phyloP scores from a whole-genome alignment of 768 basidiomycete species.

The Lenzites betulinus region DNA sequence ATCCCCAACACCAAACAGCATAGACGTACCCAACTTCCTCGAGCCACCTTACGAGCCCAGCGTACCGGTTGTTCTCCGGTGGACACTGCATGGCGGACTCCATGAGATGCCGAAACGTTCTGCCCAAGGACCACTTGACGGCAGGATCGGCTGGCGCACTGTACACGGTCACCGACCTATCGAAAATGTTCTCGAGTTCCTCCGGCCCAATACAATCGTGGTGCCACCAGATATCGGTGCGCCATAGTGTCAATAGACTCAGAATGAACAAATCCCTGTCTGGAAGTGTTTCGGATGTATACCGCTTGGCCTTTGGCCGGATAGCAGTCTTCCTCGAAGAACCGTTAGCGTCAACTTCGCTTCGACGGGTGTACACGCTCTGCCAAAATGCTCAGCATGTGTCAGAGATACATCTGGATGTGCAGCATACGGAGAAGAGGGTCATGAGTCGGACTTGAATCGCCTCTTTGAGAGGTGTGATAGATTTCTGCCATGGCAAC shows the following conservation, averaged over 20 bases:
- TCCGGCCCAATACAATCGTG: slow-evolving; percentile 44
- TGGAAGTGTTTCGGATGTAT: slow-evolving; percentile 56
- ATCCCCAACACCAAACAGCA: background rate
- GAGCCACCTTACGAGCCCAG: slow-evolving; percentile 44
- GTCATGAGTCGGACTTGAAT: slow-evolving; percentile 52
- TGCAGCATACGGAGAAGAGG: slow-evolving; percentile 54
- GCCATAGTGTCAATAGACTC: slow-evolving; percentile 70
- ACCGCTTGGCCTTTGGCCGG: slow-evolving; percentile 64
- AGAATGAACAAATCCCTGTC: slow-evolving; percentile 74
- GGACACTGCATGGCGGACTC: slow-evolving; percentile 47
- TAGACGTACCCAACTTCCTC: slow-evolving; percentile 47
- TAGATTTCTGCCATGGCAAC: slow-evolving; percentile 57
- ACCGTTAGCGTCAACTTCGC: slow-evolving; percentile 63
- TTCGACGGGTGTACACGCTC: slow-evolving; percentile 45
- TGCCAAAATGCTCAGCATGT: background rate
- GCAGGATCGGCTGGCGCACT: slow-evolving; percentile 62
- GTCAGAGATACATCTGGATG: background rate
- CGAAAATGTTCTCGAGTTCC: slow-evolving; percentile 50
- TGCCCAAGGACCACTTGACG: slow-evolving; percentile 62
- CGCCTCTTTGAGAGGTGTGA: slow-evolving; percentile 48
- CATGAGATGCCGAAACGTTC: slow-evolving; percentile 48
- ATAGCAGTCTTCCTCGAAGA: slow-evolving; percentile 52
- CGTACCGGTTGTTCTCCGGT: slow-evolving; percentile 41
- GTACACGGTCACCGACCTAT: slow-evolving; percentile 55
- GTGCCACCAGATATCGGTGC: slow-evolving; percentile 56